A percentile compares a stretch with the other conserved stretches of the same genome.
Conservation (phyloP, 169 alveolate species). For the Eimeria maxima region DNA sequence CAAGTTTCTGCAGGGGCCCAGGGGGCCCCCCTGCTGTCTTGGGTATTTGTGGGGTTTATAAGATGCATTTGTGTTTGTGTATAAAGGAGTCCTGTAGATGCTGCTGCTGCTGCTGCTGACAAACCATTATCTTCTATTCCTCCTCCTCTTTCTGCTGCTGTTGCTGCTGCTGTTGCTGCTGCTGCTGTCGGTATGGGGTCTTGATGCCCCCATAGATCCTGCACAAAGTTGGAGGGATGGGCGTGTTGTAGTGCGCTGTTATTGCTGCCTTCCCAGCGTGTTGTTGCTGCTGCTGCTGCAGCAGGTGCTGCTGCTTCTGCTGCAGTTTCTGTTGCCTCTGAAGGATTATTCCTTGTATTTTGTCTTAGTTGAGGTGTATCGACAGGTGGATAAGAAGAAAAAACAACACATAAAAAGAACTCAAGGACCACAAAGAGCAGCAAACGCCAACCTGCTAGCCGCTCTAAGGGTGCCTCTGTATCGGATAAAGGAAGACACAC, state of each 20-base stretch:
- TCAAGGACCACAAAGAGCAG: slow-evolving; percentile 20
- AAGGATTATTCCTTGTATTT: not conserved
- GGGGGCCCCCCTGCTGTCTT: no score
- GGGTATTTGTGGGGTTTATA: no score
- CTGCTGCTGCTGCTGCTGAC: no score
- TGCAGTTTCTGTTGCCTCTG: no score
- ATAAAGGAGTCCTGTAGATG: no score
- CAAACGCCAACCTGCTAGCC: slow-evolving; percentile 45
- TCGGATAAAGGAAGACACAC: slow-evolving; percentile 30
- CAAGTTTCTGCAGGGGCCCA: no score
- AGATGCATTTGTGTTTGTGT: no score
- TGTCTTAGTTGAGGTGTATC: not conserved
- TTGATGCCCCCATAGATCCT: not conserved
- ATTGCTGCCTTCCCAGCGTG: not conserved
- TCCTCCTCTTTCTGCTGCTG: no score
- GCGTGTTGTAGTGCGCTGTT: not conserved
- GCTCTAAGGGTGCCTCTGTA: slow-evolving; percentile 22
- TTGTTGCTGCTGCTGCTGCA: no score
- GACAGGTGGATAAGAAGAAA: not conserved
- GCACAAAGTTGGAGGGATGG: not conserved
- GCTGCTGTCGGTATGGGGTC: not conserved
- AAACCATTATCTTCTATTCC: no score
- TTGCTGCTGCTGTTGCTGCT: not conserved
- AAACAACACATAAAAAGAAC: not conserved
- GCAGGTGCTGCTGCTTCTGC: no score